Conservation (phyloP, 2,329 filamentous ascomycete genomes). For the Neonectria faginata region DNA sequence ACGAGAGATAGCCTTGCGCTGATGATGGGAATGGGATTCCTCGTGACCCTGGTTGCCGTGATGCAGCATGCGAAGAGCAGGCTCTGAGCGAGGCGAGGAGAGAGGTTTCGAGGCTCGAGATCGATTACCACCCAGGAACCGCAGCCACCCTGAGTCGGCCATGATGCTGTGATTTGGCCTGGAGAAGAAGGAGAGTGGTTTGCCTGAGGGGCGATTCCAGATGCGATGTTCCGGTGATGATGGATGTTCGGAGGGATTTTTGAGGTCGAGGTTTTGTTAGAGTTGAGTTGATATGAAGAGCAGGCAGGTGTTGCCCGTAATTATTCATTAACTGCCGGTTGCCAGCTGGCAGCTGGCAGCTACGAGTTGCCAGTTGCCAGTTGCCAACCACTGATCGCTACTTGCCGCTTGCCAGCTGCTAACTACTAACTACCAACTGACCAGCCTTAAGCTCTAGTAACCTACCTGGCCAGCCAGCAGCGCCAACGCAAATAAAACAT, state of each 20-base stretch:
- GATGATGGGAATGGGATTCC: conserved; percentile 15
- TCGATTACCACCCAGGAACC: conserved; percentile 41
- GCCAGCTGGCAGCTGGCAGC: neutral
- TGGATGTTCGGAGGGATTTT: neutral
- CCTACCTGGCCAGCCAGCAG: too few relatives aligned
- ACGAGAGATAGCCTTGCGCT: conserved; percentile 23
- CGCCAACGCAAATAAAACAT: too few relatives aligned
- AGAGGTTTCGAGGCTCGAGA: conserved; percentile 37
- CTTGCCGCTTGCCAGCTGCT: too few relatives aligned
- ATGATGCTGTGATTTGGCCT: conserved; percentile 21
- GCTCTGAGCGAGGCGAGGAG: conserved; percentile 38
- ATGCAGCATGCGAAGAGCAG: conserved; percentile 34
- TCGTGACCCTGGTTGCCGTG: conserved; percentile 17
- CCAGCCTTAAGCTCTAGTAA: too few relatives aligned
- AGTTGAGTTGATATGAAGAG: neutral
- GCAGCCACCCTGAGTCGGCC: conserved; percentile 42
- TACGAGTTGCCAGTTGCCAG: neutral
- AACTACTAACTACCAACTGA: neutral
- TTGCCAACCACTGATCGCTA: neutral
- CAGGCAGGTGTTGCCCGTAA: neutral
- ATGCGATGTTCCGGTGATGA: neutral
- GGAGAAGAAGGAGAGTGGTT: neutral
- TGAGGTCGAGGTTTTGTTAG: neutral
- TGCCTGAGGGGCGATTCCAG: neutral
- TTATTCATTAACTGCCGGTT: neutral